Base-by-base conservation (phyloP, 2,329 filamentous ascomycete species). In the Penicillium griseofulvum region DNA sequence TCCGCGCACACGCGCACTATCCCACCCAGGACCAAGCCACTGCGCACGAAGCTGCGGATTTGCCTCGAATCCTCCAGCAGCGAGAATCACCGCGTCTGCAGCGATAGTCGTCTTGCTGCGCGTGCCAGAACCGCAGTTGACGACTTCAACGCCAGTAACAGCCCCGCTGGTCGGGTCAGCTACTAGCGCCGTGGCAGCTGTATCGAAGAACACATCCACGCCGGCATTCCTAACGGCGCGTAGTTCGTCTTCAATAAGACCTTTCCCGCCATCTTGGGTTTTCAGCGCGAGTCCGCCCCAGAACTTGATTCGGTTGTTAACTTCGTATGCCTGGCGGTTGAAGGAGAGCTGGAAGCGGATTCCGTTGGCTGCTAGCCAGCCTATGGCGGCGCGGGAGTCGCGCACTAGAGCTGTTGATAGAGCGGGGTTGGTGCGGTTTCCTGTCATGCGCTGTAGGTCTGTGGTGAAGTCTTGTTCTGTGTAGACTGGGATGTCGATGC, bases 261-360 rank as follows among this genome's bases (percentile, higher is more conserved):
- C 82, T 60, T 85, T 85, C 0, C 85, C 85, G 1, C 83, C 83
- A 58, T 84, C 80, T 48, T 82, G 65, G 0, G 81, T 84, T 63
- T 80, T 84, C 33, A 87, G 69, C n/a, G 75, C 77, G 65, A 89
- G 70, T 0, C 86, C 86, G 11, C 86, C 86, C 85, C 85, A 88
- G 66, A 88, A 88, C 63, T 83, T 85, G 64, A 79, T 79, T 29
- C 80, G 74, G 0, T 82, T 83, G 48, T 83, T 75, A n/a, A 87
- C 78, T 54, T 84, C 75, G 66, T 86, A 89, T 0, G 86, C 83
- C 65, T 89, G 86, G 3, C 86, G 76, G 55, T 87, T 83, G 68
- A 88, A 88, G 2, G 79, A 82, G 3, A 88, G 72, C 63, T 84
- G 79, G 62, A 85, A 87, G 1, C 78, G 73, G 2, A 86, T 71